Evolutionary conservation across 805 yeast genomes (phyloP).

Genomic region (Myxozyma kluyveri): DNA sequence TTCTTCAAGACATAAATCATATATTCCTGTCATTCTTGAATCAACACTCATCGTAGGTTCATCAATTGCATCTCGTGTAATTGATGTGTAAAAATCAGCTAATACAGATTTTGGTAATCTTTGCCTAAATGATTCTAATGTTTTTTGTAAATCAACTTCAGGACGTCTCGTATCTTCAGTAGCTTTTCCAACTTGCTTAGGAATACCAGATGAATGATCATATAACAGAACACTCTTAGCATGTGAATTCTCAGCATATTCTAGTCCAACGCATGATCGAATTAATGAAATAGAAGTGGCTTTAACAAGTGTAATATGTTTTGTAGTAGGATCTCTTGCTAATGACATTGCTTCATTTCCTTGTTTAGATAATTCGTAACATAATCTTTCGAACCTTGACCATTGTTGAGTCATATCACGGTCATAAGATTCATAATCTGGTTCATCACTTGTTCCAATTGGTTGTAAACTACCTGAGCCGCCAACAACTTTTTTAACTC

Average conservation of each 20-base stretch:
- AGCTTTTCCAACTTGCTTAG: neutral
- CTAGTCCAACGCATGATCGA: slow-evolving; percentile 38
- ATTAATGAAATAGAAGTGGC: slow-evolving; percentile 40
- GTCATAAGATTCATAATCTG: slow-evolving; percentile 40
- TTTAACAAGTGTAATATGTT: slow-evolving; percentile 40
- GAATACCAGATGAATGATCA: neutral
- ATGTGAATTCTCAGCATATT: slow-evolving; percentile 31
- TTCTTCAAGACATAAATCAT: slow-evolving; percentile 19
- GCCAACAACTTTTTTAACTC: slow-evolving; percentile 39
- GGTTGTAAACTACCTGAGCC: slow-evolving; percentile 32
- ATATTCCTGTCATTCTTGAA: slow-evolving; percentile 22
- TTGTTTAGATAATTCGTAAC: slow-evolving; percentile 65
- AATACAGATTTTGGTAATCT: slow-evolving; percentile 43
- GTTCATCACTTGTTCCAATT: slow-evolving; percentile 6
- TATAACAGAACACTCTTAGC: neutral
- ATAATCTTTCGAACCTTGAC: slow-evolving; percentile 65
- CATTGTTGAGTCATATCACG: slow-evolving; percentile 53
- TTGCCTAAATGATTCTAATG: slow-evolving; percentile 43
- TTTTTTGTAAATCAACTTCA: slow-evolving; percentile 35
- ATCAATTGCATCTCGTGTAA: slow-evolving; percentile 40
- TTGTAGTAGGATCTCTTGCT: slow-evolving; percentile 40
- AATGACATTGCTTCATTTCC: slow-evolving; percentile 60
- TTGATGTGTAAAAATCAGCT: slow-evolving; percentile 38
- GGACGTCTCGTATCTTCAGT: neutral
- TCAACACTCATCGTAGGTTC: slow-evolving; percentile 24